Base-by-base conservation (phyloP, 2,329 filamentous ascomycete genomes). In the Neocucurbitaria cava region DNA sequence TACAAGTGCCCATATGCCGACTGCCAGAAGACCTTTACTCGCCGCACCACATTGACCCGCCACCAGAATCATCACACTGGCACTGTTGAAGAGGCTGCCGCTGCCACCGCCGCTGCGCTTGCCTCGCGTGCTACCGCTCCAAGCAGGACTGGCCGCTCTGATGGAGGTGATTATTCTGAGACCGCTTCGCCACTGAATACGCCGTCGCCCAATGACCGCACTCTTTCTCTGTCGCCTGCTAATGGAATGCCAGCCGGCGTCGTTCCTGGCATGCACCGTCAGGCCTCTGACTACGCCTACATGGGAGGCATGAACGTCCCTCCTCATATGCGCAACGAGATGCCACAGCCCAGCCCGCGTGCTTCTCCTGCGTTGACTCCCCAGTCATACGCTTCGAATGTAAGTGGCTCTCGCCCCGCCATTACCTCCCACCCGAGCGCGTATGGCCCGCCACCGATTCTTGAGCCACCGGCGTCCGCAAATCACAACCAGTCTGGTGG, bases 1-100 rank as follows among this genome's bases (percentile, higher is more conserved):
- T 99, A 98, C 82, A 96, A 96, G 77, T 99, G 95, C 78, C 93
- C 93, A 1, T 98, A 95, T 69, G 93, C 92, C 55, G 93, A 97
- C 75, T 99, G 95, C 77, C 93, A 98, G 73, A 98, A 98, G 84
- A 98, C 94, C 0, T 99, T 99, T 71, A 99, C 95, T 9, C 89
- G 95, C 52, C 89, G 94, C 61, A 98, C 95, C 0, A 98, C 95
- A 2, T 82, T 99, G 58, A 99, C 94, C 2, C 87, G 95, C 46
- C 95, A 99, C 74, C 92, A 97, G 78, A 96, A 96, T 66, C 91
- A 96, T 69, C 95, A 98, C 76, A 96, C 90, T 18, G 95, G 94
- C 38, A 97, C 93, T 0, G 90, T 97, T 15, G 94, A 97, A 75
- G 94, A 98, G 76, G 92, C 94, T 8, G 92, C 92, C 2, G 91